A percentile compares a stretch with the other conserved stretches of the same genome.
phyloP scores from a whole-genome alignment of 768 basidiomycete genomes.

The Suillus subalutaceus region DNA sequence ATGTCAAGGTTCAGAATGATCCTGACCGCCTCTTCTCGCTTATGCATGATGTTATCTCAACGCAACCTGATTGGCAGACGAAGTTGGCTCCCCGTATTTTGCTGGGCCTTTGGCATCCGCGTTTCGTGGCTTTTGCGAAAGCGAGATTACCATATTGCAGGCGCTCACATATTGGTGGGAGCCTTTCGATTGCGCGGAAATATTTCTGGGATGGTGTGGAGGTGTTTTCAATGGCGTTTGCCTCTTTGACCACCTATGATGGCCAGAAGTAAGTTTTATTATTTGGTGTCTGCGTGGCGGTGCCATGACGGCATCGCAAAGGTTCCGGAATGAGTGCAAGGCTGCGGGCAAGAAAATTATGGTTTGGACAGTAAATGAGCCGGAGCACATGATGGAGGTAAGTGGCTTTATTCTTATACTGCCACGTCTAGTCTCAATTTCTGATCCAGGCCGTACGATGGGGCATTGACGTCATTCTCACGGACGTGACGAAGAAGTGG shows the following conservation, averaged over 20 bases:
- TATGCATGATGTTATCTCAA: constrained; percentile 69
- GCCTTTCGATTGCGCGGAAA: constrained; percentile 68
- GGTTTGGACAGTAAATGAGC: constrained; percentile 97
- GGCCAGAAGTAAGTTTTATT: constrained; percentile 59
- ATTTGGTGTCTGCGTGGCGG: constrained; percentile 8
- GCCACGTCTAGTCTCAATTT: constrained; percentile 5
- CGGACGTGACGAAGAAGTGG: constrained; percentile 73
- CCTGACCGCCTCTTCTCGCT: constrained; percentile 82
- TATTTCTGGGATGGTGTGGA: constrained; percentile 91
- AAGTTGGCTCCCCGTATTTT: constrained; percentile 78
- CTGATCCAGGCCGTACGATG: constrained; percentile 68
- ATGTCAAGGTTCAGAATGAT: constrained; percentile 93
- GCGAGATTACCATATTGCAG: constrained; percentile 78
- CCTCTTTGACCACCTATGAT: constrained; percentile 65
- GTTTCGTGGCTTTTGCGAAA: constrained; percentile 80
- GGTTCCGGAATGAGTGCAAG: constrained; percentile 85
- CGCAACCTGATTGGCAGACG: constrained; percentile 73
- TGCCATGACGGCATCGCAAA: constrained; percentile 23
- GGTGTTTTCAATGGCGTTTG: constrained; percentile 85
- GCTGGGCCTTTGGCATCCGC: constrained; percentile 89
- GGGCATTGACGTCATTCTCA: constrained; percentile 78
- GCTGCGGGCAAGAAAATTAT: constrained; percentile 79
- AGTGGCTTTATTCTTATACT: constrained; percentile 22
- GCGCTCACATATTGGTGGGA: constrained; percentile 82
- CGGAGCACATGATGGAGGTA: constrained; percentile 89